Conservation (phyloP, 2,329 filamentous ascomycete species). For the Microcera coccophila region DNA sequence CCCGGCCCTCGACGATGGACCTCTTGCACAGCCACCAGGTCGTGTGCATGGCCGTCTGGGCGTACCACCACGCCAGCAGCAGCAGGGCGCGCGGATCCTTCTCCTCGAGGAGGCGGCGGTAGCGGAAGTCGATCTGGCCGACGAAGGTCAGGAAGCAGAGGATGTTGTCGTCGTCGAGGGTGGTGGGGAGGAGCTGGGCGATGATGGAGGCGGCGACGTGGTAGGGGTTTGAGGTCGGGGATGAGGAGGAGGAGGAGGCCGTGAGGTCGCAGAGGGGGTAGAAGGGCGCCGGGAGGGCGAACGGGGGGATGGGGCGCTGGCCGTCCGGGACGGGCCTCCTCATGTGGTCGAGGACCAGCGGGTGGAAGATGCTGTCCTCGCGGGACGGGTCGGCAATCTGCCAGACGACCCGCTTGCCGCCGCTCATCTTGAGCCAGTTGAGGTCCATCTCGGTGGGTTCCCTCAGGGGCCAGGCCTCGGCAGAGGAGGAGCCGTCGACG, state of each 20-base stretch:
- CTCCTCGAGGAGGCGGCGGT: constrained; percentile 40
- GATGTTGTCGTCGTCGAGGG: constrained; percentile 38
- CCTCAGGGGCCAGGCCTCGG: constrained; percentile 54
- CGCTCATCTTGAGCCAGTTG: constrained; percentile 55
- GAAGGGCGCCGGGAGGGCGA: constrained; percentile 31
- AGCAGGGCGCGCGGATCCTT: constrained; percentile 54
- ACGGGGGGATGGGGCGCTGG: constrained; percentile 6
- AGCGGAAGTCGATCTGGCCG: constrained; percentile 41
- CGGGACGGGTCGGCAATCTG: constrained; percentile 46
- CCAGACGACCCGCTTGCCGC: constrained; percentile 55
- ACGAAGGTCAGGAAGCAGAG: constrained; percentile 47
- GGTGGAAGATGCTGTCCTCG: constrained; percentile 44
- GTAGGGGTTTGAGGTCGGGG: constrained; percentile 30
- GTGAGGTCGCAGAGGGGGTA: too few relatives aligned
- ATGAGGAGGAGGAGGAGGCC: constrained; percentile 24
- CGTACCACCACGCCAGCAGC: constrained; percentile 55
- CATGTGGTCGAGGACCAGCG: constrained; percentile 16
- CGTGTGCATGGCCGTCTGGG: constrained; percentile 39
- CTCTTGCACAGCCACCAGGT: constrained; percentile 48
- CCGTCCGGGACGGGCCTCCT: constrained; percentile 9
- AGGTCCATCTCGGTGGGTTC: constrained; percentile 41
- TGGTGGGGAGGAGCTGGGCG: constrained; percentile 34
- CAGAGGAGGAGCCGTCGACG: constrained; percentile 32
- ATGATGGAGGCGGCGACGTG: constrained; percentile 34
- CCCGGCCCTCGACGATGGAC: constrained; percentile 45